A percentile compares a stretch with the other conserved stretches of the same genome.
These are phyloP conservation scores for Pseudogymnoascus sp. DNA, from an alignment of 2,329 filamentous ascomycete species.

Conservation along the genomic window DNA sequence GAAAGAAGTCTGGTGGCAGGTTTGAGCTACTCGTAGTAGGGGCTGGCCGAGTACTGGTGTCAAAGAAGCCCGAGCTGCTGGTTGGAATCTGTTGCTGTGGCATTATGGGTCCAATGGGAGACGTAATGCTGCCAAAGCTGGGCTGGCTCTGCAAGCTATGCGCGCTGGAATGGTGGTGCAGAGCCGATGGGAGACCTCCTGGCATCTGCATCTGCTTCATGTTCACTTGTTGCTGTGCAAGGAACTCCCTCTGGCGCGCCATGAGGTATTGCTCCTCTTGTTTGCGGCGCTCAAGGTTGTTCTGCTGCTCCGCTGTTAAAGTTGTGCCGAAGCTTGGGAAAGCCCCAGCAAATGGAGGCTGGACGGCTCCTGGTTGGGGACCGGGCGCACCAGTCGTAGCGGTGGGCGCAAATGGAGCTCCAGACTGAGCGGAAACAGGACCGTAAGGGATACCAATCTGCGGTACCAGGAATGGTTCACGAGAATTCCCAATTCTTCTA, in stretches of 20 bases:
- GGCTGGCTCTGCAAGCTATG: constrained; percentile 96
- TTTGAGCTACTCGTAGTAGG: constrained; percentile 34
- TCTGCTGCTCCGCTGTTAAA: constrained; percentile 93
- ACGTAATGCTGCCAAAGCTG: constrained; percentile 89
- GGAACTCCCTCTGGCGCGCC: constrained; percentile 88
- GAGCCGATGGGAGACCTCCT: constrained; percentile 39
- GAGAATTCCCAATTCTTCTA: constrained; percentile 88
- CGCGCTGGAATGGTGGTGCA: constrained; percentile 90
- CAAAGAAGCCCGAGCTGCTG: constrained; percentile 59
- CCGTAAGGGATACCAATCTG: constrained; percentile 95
- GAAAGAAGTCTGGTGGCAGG: constrained; percentile 44
- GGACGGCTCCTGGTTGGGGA: constrained; percentile 53
- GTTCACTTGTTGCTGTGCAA: constrained; percentile 76
- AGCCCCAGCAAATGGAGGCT: constrained; percentile 83
- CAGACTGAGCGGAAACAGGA: constrained; percentile 45
- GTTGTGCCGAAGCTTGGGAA: constrained; percentile 97
- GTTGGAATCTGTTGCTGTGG: constrained; percentile 48
- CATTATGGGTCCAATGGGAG: constrained; percentile 56
- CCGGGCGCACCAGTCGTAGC: constrained; percentile 29
- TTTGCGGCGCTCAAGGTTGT: constrained; percentile 89
- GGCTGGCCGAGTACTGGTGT: constrained; percentile 38
- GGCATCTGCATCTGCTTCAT: constrained; percentile 64
- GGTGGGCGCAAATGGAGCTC: constrained; percentile 28
- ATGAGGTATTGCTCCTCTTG: constrained; percentile 97
- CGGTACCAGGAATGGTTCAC: constrained; percentile 93